Percentiles rank a stretch among this genome's conserved stretches.
Conservation (phyloP, 2,329 filamentous ascomycete species). For the Ramichloridium luteum region DNA sequence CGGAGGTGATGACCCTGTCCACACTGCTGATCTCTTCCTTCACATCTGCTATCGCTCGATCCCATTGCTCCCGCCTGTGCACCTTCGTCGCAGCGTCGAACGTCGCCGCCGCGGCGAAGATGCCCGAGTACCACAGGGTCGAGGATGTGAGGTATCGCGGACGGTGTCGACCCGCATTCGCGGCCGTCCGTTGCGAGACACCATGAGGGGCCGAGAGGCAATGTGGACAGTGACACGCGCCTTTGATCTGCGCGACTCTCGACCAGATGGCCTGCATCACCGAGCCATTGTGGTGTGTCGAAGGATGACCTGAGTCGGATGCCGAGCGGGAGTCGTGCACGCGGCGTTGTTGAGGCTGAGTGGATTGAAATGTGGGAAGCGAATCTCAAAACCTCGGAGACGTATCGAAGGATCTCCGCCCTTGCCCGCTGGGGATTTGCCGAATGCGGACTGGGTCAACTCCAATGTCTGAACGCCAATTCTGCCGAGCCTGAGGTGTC, state of each 20-base stretch:
- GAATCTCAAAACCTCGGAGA: too few species aligned
- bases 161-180: conserved; percentile 38
- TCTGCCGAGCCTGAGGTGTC: too few species aligned
- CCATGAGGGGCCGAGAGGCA: conserved; percentile 40
- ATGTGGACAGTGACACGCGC: conserved; percentile 49
- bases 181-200: conserved; percentile 40
- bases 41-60: conserved; percentile 46
- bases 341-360: too few species aligned
- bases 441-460: too few species aligned
- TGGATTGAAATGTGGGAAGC: too few species aligned
- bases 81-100: conserved; percentile 50
- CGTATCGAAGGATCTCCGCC: too few species aligned
- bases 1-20: conserved; percentile 20
- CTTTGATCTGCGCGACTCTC: conserved; percentile 50
- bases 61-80: conserved; percentile 46
- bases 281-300: conserved; percentile 12
- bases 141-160: conserved; percentile 39
- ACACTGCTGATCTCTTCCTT: conserved; percentile 36
- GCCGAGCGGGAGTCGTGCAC: too few species aligned
- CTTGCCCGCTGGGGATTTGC: too few species aligned
- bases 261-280: conserved; percentile 59
- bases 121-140: conserved; percentile 55
- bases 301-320: conserved; percentile 1
- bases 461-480: too few species aligned
- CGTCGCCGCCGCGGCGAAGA: conserved; percentile 53